Conservation (phyloP, 345 rosid genomes). For the Populus pruinosa region DNA sequence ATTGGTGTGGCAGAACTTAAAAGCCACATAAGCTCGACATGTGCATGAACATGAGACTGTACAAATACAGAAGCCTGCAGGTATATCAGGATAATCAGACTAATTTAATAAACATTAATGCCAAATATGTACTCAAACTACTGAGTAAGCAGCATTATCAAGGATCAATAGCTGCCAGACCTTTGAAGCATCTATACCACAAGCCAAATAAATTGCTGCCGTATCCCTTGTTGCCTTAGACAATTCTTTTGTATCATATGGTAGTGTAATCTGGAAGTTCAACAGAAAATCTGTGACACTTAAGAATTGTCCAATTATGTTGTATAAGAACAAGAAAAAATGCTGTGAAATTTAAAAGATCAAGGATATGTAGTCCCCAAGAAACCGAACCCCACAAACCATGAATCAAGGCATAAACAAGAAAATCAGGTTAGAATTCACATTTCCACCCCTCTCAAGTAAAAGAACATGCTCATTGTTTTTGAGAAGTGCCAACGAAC, state of each 20-base stretch:
- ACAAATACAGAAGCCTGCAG: constrained; percentile 87
- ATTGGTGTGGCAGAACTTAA: constrained; percentile 79
- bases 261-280: constrained; percentile 57
- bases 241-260: constrained; percentile 64
- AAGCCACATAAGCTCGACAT: constrained; percentile 78
- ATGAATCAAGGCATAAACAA: background rate
- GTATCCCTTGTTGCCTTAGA: constrained; percentile 75
- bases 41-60: constrained; percentile 85
- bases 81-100: background rate
- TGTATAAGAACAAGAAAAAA: background rate
- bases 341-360: background rate
- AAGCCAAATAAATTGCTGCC: constrained; percentile 87
- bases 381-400: background rate
- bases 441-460: background rate
- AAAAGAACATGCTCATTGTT: background rate
- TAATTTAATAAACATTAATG: background rate
- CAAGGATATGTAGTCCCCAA: background rate
- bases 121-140: background rate
- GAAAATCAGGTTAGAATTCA: background rate
- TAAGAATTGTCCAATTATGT: background rate
- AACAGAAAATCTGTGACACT: background rate
- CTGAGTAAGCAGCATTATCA: background rate
- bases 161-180: constrained; percentile 26
- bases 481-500: background rate
- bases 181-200: constrained; percentile 82